phyloP scores from a whole-genome alignment of 2,329 filamentous ascomycete species.

The Talaromyces marneffei region DNA sequence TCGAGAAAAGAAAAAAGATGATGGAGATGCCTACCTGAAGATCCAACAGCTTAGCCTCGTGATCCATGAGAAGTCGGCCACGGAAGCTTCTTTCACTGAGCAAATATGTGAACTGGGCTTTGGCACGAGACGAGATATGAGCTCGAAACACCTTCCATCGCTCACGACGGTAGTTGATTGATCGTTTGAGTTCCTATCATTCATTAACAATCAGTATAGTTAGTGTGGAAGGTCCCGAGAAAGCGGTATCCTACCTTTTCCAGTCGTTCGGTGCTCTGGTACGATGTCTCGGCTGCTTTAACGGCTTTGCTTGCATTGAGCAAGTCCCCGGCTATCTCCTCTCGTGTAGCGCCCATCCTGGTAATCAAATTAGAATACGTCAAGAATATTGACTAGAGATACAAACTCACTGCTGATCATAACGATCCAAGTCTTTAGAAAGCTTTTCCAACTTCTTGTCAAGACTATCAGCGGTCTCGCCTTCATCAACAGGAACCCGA shows the following conservation, averaged over 20 bases:
- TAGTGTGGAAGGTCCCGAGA: background rate
- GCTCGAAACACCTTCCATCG: slow-evolving; percentile 79
- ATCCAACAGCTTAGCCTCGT: slow-evolving; percentile 66
- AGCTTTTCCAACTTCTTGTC: slow-evolving; percentile 48
- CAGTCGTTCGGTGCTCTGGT: slow-evolving; percentile 33
- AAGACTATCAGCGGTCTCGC: slow-evolving; percentile 55
- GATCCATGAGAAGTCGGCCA: slow-evolving; percentile 72
- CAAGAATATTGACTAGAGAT: background rate
- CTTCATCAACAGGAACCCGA: slow-evolving; percentile 58
- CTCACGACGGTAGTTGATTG: slow-evolving; percentile 62
- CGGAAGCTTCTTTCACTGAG: slow-evolving; percentile 85
- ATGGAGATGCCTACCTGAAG: slow-evolving; percentile 50
- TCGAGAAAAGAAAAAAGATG: background rate
- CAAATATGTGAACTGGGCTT: slow-evolving; percentile 80
- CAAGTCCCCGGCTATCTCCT: slow-evolving; percentile 54
- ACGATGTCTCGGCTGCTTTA: slow-evolving; percentile 32
- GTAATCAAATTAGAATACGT: slow-evolving; percentile 21
- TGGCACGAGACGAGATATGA: slow-evolving; percentile 77
- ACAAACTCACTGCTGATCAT: slow-evolving; percentile 44
- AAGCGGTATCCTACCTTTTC: slow-evolving; percentile 31
- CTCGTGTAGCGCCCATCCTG: slow-evolving; percentile 57
- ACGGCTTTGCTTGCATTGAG: slow-evolving; percentile 33
- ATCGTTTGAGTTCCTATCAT: slow-evolving; percentile 47
- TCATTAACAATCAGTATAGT: background rate
- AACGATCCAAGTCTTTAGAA: slow-evolving; percentile 52